These are phyloP conservation scores for Starmerella riodocensis DNA, from an alignment of 805 yeast species.

Conservation along the genomic window DNA sequence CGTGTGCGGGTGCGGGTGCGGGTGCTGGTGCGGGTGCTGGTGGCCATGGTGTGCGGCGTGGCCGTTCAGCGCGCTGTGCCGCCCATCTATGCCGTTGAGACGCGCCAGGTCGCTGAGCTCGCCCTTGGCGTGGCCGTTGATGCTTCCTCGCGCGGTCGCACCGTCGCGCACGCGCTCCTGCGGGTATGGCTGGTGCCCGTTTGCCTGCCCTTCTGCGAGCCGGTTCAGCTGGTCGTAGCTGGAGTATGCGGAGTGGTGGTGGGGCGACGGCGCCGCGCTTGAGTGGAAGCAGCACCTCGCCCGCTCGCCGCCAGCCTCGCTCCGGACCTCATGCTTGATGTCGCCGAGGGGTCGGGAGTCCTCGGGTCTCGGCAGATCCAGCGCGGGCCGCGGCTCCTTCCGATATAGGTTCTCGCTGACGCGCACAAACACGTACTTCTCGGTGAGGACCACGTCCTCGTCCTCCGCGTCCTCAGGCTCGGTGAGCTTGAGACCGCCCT, in stretches of 20 bases:
- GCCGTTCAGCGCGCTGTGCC: too few species aligned
- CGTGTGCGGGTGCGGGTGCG: too few species aligned
- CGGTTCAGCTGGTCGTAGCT: background rate
- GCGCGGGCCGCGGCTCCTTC: conserved; percentile 18
- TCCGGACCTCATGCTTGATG: too few species aligned
- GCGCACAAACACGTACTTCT: conserved; percentile 24
- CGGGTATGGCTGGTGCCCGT: background rate
- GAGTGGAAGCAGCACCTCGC: too few species aligned
- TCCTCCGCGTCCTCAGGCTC: conserved; percentile 9
- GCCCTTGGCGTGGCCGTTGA: background rate
- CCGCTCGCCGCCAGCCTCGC: too few species aligned
- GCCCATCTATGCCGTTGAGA: too few species aligned
- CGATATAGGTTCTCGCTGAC: conserved; percentile 27
- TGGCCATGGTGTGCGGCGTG: too few species aligned
- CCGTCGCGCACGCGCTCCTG: background rate
- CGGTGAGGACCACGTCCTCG: conserved; percentile 19
- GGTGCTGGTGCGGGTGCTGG: too few species aligned
- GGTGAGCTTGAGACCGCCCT: background rate
- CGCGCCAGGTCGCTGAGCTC: too few species aligned
- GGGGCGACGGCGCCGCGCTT: too few species aligned
- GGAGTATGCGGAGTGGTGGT: background rate
- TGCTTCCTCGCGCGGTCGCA: background rate
- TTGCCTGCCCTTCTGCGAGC: background rate
- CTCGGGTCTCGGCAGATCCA: too few species aligned
- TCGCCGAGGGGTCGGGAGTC: too few species aligned